A percentile compares a stretch with the other conserved stretches of the same genome.
phyloP scores from a whole-genome alignment of 176 grass and related monocot genomes.

The barley (Hordeum vulgare) region DNA sequence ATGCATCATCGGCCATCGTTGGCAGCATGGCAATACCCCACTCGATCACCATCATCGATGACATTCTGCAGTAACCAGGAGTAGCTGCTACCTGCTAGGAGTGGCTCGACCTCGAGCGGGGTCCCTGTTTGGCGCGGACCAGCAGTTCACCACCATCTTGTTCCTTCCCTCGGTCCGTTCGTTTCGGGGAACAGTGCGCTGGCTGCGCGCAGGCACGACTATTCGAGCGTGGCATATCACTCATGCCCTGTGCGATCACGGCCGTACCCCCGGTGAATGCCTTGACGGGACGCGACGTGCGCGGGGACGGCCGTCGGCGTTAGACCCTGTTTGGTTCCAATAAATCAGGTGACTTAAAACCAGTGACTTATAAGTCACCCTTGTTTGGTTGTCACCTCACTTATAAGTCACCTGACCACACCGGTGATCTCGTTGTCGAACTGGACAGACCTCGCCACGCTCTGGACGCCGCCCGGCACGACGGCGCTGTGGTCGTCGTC shows the following conservation, averaged over 20 bases:
- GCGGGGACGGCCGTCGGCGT: constrained; percentile 2
- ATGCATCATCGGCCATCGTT: neutral
- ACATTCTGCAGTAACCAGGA: neutral
- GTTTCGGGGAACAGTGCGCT: neutral
- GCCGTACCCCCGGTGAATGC: constrained; percentile 18
- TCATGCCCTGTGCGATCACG: constrained; percentile 5
- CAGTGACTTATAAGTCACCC: too few relatives aligned
- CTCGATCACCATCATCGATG: neutral
- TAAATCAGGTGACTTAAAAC: too few relatives aligned
- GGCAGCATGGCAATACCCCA: neutral
- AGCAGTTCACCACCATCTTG: neutral
- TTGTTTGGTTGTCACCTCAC: too few relatives aligned
- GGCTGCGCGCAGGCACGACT: neutral
- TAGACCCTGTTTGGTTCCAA: too few relatives aligned
- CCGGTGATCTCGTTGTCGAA: too few relatives aligned
- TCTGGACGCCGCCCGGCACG: too few relatives aligned
- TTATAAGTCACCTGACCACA: too few relatives aligned
- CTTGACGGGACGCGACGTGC: constrained; percentile 30
- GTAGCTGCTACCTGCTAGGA: neutral
- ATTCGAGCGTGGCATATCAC: constrained; percentile 8
- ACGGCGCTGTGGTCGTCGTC: too few relatives aligned
- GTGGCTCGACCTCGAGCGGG: neutral
- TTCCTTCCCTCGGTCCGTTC: neutral
- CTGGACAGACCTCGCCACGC: too few relatives aligned
- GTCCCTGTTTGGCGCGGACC: neutral